Evolutionary conservation across 1,284 basidiomycete species (phyloP).

Genomic region (Leccinum brunneo-olivaceum): DNA sequence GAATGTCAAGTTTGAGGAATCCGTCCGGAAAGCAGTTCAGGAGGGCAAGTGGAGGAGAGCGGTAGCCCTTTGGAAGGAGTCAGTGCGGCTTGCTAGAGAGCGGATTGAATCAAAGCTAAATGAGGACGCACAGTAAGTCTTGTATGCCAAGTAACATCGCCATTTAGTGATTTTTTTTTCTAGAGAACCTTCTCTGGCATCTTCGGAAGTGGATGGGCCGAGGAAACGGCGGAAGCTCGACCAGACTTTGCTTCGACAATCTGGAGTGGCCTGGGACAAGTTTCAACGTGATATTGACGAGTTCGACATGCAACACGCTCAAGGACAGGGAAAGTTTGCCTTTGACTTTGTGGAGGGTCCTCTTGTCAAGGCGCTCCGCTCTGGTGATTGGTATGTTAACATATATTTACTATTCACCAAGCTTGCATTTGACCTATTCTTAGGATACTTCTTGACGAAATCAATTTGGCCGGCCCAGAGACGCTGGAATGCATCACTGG

Average conservation of each 20-base stretch:
- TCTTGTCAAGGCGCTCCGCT: conserved; percentile 83
- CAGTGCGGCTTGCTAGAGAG: conserved; percentile 61
- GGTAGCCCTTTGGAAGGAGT: conserved; percentile 82
- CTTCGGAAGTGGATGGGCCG: conserved; percentile 41
- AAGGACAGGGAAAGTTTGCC: conserved; percentile 80
- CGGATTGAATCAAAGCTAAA: conserved; percentile 44
- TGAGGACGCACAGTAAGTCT: conserved; percentile 39
- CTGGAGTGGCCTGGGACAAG: conserved; percentile 60
- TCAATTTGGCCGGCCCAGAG: conserved; percentile 92
- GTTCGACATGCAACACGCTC: conserved; percentile 84
- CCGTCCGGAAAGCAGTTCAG: conserved; percentile 76
- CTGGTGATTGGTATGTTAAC: conserved; percentile 79
- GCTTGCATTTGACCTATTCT: conserved; percentile 4
- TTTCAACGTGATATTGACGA: conserved; percentile 71
- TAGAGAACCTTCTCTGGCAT: conserved; percentile 15
- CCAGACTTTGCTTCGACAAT: conserved; percentile 36
- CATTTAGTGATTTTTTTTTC: neutral
- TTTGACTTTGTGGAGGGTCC: conserved; percentile 97
- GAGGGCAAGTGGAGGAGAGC: conserved; percentile 84
- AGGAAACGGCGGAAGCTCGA: conserved; percentile 73
- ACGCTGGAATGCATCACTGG: conserved; percentile 91
- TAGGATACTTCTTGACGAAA: conserved; percentile 93
- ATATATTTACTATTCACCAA: neutral
- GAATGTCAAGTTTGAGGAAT: conserved; percentile 84
- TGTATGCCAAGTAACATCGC: no score